Percentiles rank a stretch among this genome's conserved stretches.
Conservation (phyloP, 768 basidiomycete species). For the Lactifluus volemus region DNA sequence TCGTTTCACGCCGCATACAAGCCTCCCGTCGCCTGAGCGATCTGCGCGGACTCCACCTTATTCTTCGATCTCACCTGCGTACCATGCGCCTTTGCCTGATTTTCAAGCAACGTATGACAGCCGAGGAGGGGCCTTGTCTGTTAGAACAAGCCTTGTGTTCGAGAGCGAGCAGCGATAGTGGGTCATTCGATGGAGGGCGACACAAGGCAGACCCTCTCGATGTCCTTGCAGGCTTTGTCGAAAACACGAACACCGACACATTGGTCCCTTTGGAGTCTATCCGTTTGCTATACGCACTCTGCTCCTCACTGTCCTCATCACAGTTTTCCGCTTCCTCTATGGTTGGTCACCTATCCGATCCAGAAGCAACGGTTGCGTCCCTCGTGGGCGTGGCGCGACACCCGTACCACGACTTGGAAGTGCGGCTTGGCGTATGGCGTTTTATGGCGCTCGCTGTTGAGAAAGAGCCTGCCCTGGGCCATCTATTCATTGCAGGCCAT, state of each 20-base stretch:
- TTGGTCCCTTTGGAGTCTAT: constrained; percentile 59
- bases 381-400: constrained; percentile 68
- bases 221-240: constrained; percentile 58
- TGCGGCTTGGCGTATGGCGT: constrained; percentile 74
- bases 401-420: constrained; percentile 66
- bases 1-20: constrained; percentile 52
- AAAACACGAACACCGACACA: constrained; percentile 51
- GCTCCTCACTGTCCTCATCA: constrained; percentile 51
- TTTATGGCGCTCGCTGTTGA: constrained; percentile 76
- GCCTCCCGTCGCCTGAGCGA: constrained; percentile 60
- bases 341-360: constrained; percentile 67
- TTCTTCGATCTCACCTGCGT: constrained; percentile 58
- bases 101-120: constrained; percentile 42
- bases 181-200: constrained; percentile 36
- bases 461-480: constrained; percentile 78
- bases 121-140: constrained; percentile 34
- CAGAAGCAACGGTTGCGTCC: constrained; percentile 58
- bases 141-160: constrained; percentile 73
- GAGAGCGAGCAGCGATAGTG: constrained; percentile 42
- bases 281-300: constrained; percentile 56
- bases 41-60: constrained; percentile 53
- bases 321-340: constrained; percentile 63
- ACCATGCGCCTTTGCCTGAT: constrained; percentile 56
- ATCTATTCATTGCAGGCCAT: constrained; percentile 68
- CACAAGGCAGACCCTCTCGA: constrained; percentile 65